phyloP scores from a whole-genome alignment of 2,329 filamentous ascomycete species.

The Colletotrichum lupini region DNA sequence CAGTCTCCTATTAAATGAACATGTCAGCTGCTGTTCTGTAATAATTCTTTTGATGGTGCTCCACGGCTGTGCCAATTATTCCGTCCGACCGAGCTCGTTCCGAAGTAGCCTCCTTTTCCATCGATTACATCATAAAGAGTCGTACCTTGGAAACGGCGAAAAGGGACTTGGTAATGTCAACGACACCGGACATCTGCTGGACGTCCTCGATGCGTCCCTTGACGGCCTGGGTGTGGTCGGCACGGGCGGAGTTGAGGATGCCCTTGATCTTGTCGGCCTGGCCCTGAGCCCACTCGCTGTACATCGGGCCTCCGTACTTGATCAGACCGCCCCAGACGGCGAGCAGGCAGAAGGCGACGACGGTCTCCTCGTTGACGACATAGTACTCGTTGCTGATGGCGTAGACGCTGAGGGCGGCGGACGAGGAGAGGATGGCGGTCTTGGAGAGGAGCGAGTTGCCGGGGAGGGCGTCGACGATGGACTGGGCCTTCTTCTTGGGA shows the following conservation, averaged over 20 bases:
- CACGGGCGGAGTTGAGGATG: constrained; percentile 93
- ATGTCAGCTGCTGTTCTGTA: constrained; percentile 7
- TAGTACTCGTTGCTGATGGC: constrained; percentile 99
- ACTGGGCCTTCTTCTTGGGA: constrained; percentile 97
- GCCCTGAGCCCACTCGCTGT: constrained; percentile 89
- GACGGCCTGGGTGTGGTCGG: constrained; percentile 95
- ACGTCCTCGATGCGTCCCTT: constrained; percentile 95
- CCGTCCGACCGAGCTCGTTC: not conserved
- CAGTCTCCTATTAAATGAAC: constrained; percentile 82
- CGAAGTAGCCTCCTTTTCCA: not conserved
- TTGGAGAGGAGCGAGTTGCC: constrained; percentile 94
- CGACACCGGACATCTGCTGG: constrained; percentile 91
- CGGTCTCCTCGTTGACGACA: constrained; percentile 98
- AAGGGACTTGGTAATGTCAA: constrained; percentile 95
- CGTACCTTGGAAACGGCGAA: constrained; percentile 98
- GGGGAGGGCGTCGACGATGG: constrained; percentile 91
- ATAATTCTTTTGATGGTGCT: not conserved
- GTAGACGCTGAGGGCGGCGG: constrained; percentile 89
- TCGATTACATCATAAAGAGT: not conserved
- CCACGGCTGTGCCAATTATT: not conserved
- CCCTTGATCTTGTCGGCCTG: constrained; percentile 94
- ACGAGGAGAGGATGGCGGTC: constrained; percentile 95
- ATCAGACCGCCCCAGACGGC: constrained; percentile 92
- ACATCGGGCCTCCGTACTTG: constrained; percentile 93
- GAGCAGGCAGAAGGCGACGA: constrained; percentile 91